A percentile compares a stretch with the other conserved stretches of the same genome.
Conservation (phyloP, 2,329 filamentous ascomycete species). For the Leptosphaerulina australis region DNA sequence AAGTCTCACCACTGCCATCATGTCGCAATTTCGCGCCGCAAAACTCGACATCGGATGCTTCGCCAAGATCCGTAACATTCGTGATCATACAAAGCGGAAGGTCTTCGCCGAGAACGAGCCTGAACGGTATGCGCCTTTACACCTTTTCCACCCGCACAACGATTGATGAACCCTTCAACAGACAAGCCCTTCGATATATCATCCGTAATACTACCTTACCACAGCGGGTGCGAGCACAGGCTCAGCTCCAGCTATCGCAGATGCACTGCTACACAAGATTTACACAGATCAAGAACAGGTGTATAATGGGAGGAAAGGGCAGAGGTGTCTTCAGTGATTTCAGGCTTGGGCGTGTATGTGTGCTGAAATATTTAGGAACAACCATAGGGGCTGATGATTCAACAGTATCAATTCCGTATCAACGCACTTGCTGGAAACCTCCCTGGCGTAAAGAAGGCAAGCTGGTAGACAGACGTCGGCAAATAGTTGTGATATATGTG, state of each 20-base stretch:
- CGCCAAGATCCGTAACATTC: conserved; percentile 83
- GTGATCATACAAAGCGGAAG: conserved; percentile 96
- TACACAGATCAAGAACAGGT: conserved; percentile 93
- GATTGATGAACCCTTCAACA: conserved; percentile 46
- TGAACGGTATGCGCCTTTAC: conserved; percentile 69
- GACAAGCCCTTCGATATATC: conserved; percentile 82
- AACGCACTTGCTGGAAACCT: conserved; percentile 84
- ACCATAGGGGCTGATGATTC: conserved; percentile 25
- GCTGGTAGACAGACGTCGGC: conserved; percentile 69
- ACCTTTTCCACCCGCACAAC: conserved; percentile 1
- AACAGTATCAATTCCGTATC: conserved; percentile 90
- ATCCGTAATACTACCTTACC: conserved; percentile 91
- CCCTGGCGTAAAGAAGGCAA: conserved; percentile 93
- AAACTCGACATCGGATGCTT: conserved; percentile 89
- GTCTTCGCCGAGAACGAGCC: conserved; percentile 86
- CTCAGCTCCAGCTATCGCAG: conserved; percentile 88
- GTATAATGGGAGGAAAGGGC: conserved; percentile 87
- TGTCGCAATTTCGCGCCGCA: conserved; percentile 82
- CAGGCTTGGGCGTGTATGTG: conserved; percentile 82
- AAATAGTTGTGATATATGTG: conserved; percentile 28
- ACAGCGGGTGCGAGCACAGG: conserved; percentile 80
- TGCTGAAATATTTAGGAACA: no score
- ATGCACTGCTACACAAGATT: conserved; percentile 96
- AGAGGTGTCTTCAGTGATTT: conserved; percentile 93
- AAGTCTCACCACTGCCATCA: conserved; percentile 33